A percentile compares a stretch with the other conserved stretches of the same genome.
Conservation (phyloP, 768 basidiomycete genomes). For the Lactarius trivialis region DNA sequence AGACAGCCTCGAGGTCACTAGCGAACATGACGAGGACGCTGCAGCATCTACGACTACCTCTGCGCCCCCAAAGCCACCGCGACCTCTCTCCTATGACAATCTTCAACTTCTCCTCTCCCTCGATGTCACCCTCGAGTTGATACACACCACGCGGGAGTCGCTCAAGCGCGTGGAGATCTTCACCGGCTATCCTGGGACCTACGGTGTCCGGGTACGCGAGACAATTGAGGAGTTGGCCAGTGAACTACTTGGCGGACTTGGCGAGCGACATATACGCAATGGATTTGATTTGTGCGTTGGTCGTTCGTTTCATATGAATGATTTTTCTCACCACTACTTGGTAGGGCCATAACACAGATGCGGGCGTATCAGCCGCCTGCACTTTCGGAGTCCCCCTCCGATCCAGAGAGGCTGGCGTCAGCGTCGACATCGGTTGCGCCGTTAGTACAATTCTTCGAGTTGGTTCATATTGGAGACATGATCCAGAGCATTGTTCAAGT, state of each 20-base stretch:
- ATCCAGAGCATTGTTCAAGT: conserved; percentile 98
- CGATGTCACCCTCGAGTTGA: conserved; percentile 84
- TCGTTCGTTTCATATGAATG: neutral
- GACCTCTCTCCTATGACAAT: conserved; percentile 35
- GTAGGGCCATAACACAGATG: conserved; percentile 87
- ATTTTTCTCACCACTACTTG: neutral
- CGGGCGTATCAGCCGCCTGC: conserved; percentile 82
- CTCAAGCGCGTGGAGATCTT: conserved; percentile 93
- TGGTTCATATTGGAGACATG: conserved; percentile 95
- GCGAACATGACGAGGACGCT: conserved; percentile 17
- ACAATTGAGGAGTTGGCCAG: conserved; percentile 94
- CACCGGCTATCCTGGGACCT: conserved; percentile 75
- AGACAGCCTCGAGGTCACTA: conserved; percentile 10
- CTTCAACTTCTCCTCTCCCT: conserved; percentile 89
- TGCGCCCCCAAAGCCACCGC: conserved; percentile 25
- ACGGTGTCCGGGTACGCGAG: conserved; percentile 82
- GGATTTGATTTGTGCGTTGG: conserved; percentile 57
- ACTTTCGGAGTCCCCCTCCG: conserved; percentile 42
- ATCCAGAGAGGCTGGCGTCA: conserved; percentile 45
- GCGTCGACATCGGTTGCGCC: conserved; percentile 59
- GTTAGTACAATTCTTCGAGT: conserved; percentile 91
- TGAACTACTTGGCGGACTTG: conserved; percentile 68
- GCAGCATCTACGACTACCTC: conserved; percentile 20
- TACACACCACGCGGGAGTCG: conserved; percentile 87
- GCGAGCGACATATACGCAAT: conserved; percentile 69